Conservation (phyloP, 208 protist species). For the Vickermania spadyakhi region DNA sequence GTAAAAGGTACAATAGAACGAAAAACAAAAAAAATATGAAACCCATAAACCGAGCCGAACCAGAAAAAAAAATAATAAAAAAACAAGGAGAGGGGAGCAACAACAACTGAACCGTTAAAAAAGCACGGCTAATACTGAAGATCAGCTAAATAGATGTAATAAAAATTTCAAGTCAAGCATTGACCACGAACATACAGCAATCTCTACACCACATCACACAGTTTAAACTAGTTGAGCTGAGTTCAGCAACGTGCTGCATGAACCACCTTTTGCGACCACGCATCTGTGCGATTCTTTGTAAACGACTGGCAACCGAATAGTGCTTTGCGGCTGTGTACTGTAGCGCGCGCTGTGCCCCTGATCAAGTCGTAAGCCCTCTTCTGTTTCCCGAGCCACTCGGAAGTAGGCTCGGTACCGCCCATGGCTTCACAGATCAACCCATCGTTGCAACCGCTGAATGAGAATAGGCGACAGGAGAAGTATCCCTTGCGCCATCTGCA, state of each 20-base stretch:
- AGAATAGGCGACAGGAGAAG: conserved; percentile 7
- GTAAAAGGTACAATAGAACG: background rate
- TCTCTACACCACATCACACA: too few relatives aligned
- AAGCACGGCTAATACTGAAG: conserved; percentile 10
- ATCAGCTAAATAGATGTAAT: too few relatives aligned
- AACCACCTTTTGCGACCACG: too few relatives aligned
- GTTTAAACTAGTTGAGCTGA: too few relatives aligned
- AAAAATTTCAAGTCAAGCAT: too few relatives aligned
- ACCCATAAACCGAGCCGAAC: too few relatives aligned
- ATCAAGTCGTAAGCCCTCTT: conserved; percentile 25
- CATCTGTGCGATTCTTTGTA: too few relatives aligned
- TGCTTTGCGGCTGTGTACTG: too few relatives aligned
- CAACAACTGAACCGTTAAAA: conserved; percentile 7
- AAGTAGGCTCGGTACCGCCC: conserved; percentile 11
- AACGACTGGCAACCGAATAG: too few relatives aligned
- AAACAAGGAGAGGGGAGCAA: background rate
- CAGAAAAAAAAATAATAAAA: too few relatives aligned
- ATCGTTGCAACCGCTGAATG: conserved; percentile 15
- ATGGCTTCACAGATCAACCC: conserved; percentile 21
- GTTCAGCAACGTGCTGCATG: too few relatives aligned
- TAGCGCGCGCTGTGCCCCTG: conserved; percentile 3
- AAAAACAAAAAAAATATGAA: conserved; percentile 4
- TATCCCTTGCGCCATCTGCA: conserved; percentile 9
- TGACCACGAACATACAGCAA: too few relatives aligned
- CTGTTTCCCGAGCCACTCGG: conserved; percentile 4